These are phyloP conservation scores for Trypanosoma melophagium DNA, from an alignment of 208 protist genomes.

Conservation along the genomic window DNA sequence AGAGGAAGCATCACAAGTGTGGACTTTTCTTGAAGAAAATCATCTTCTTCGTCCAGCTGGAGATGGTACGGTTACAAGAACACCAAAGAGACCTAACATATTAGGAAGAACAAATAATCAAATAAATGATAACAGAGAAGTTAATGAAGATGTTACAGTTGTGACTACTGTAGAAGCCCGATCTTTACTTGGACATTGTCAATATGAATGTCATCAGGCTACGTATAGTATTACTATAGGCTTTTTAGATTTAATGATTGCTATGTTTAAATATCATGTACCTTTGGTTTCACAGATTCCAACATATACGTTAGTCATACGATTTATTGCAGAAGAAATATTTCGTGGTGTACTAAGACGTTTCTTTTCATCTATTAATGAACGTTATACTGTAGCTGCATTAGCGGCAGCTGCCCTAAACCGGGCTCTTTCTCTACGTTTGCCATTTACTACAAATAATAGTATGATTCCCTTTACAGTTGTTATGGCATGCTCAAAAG, in stretches of 20 bases:
- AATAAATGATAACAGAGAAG: neutral
- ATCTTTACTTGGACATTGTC: constrained; percentile 76
- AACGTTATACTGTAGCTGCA: constrained; percentile 75
- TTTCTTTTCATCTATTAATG: constrained; percentile 42
- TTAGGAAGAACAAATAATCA: neutral
- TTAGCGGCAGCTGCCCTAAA: constrained; percentile 65
- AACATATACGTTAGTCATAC: constrained; percentile 58
- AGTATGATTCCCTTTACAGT: constrained; percentile 46
- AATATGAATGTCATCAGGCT: constrained; percentile 65
- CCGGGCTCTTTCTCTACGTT: constrained; percentile 58
- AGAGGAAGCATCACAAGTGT: constrained; percentile 60
- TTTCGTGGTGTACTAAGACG: constrained; percentile 66
- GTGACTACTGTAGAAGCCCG: constrained; percentile 35
- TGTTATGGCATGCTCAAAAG: constrained; percentile 73
- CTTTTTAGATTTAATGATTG: constrained; percentile 73
- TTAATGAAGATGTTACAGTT: neutral
- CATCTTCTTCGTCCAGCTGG: constrained; percentile 33
- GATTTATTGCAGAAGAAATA: constrained; percentile 81
- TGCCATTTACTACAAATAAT: constrained; percentile 29
- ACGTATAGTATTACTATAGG: constrained; percentile 79
- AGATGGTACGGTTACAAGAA: neutral
- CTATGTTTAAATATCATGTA: constrained; percentile 61
- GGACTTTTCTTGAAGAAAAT: constrained; percentile 57
- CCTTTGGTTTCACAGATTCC: constrained; percentile 40
- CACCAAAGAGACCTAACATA: neutral